Evolutionary conservation across 2,329 filamentous ascomycete species (phyloP), one percentile per base, ranked within the genome.

Genomic region (Bipolaris gigantea): DNA sequence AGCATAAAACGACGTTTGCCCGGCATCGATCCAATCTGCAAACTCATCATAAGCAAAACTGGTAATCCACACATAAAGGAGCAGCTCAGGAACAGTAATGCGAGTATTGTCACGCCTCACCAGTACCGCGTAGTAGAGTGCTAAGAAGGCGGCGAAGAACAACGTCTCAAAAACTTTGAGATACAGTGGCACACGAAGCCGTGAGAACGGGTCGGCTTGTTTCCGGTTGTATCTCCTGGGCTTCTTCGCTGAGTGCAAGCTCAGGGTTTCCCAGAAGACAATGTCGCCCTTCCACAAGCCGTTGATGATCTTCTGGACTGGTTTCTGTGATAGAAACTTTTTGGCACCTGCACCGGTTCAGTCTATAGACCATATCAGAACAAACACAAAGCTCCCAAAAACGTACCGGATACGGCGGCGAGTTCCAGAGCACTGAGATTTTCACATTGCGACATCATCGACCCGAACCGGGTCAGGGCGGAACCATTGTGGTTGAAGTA

Each of bases 341-440:
- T 96, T 96, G 27, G 90, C 89, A 54, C 47, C 47, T 35, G 5
- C 16, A 5, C 27, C n/a, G 16, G 21, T 38, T 47, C 25, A 39
- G 34, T 38, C 4, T 44, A 3, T 38, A 23, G 15, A 18, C 3
- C 5, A 35, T 15, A n/a, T 27, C 2, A 10, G 21, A 38, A 25
- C 10, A 8, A n/a, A 30, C 7, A 8, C 11, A 30, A 23, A 19
- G 23, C 23, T 47, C 30, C 25, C 30, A 16, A 13, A 18, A 32
- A 47, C 21, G 34, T 36, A 53, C 89, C 83, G 11, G 88, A 88
- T 18, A 95, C 85, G 41, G 88, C 87, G 23, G 90, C 91, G 65
- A 96, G 92, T 70, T 96, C 91, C 15, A 97, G 80, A 1, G 90
- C 91, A 71, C 94, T 96, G 43, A 96, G 80, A 16, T 88, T 86